A percentile compares a stretch with the other conserved stretches of the same genome.
phyloP scores from a whole-genome alignment of 1,139 yeast genomes.

The Kluyveromyces sp. region DNA sequence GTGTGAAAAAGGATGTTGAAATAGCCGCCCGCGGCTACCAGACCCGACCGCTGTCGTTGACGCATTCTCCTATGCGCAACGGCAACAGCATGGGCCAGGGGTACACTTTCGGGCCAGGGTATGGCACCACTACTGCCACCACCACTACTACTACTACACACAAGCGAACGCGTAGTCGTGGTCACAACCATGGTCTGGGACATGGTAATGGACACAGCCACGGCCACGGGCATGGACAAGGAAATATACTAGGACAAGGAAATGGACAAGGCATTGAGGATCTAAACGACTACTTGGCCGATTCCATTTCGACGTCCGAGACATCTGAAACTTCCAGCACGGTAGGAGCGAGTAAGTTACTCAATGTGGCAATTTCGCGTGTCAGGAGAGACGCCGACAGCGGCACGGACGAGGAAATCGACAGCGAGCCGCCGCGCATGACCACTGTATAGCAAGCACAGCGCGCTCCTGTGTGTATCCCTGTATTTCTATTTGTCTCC shows the following conservation, averaged over 20 bases:
- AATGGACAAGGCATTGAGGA: background rate
- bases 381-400: slow-evolving; percentile 2
- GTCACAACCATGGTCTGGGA: too few species aligned
- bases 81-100: too few species aligned
- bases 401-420: background rate
- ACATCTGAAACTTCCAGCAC: background rate
- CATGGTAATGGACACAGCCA: too few species aligned
- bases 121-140: too few species aligned
- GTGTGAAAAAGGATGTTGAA: too few species aligned
- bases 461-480: background rate
- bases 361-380: background rate
- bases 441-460: background rate
- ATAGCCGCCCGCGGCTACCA: too few species aligned
- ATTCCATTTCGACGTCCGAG: background rate
- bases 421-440: background rate
- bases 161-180: too few species aligned
- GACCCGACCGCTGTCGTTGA: too few species aligned
- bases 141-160: too few species aligned
- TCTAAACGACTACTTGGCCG: slow-evolving; percentile 1
- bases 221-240: too few species aligned
- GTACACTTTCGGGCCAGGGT: too few species aligned
- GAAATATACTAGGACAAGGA: background rate
- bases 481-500: background rate
- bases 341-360: background rate
- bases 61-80: too few species aligned